Evolutionary conservation across 2,329 filamentous ascomycete species (phyloP).

Genomic region (Aspergillus ruber): DNA sequence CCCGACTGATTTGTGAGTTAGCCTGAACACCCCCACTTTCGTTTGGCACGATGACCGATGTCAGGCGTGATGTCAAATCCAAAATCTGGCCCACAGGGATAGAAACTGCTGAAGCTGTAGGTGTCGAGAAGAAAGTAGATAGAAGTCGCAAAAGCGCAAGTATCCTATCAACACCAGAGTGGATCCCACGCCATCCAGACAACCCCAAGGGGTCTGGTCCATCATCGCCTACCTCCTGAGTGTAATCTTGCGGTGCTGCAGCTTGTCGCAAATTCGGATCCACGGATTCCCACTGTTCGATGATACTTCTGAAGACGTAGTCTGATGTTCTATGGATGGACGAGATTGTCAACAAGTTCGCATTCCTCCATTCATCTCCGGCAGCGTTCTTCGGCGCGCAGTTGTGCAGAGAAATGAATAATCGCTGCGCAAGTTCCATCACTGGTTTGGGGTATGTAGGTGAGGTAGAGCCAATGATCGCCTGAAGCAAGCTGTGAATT

Average conservation of each 20-base stretch:
- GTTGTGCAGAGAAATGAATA: conserved; percentile 67
- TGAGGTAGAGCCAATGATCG: conserved; percentile 57
- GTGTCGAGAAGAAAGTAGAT: conserved; percentile 54
- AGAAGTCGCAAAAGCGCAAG: conserved; percentile 60
- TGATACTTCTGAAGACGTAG: conserved; percentile 67
- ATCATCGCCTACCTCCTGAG: conserved; percentile 29
- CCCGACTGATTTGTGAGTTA: conserved; percentile 66
- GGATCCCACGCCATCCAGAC: conserved; percentile 68
- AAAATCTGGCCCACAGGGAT: conserved; percentile 62
- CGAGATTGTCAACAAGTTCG: conserved; percentile 55
- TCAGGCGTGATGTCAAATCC: conserved; percentile 64
- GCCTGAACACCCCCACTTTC: conserved; percentile 48
- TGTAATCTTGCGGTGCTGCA: conserved; percentile 31
- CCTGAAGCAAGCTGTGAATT: conserved; percentile 55
- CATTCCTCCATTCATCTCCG: conserved; percentile 70
- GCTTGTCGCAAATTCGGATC: conserved; percentile 35
- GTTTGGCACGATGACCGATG: conserved; percentile 55
- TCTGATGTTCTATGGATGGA: conserved; percentile 67
- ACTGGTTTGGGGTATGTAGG: conserved; percentile 51
- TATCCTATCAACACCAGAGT: conserved; percentile 64
- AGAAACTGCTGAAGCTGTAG: conserved; percentile 60
- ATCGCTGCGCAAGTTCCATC: conserved; percentile 52
- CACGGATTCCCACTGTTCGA: conserved; percentile 74
- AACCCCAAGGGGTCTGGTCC: conserved; percentile 45
- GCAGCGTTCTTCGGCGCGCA: conserved; percentile 75